Evolutionary conservation across 768 basidiomycete genomes (phyloP).

Genomic region (Russula brevipes): DNA sequence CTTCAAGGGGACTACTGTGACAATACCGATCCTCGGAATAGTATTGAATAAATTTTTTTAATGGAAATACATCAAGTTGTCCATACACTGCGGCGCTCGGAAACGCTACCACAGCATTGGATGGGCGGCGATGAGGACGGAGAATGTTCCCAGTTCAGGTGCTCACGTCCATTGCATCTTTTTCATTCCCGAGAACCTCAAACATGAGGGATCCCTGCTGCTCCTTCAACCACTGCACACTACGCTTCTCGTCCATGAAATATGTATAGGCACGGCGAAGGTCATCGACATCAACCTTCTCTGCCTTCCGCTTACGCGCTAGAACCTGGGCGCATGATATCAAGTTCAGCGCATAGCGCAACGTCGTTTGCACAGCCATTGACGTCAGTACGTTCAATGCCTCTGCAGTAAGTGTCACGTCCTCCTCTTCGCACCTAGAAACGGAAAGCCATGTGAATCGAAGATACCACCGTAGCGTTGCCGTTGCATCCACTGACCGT

Average conservation of each 20-base stretch:
- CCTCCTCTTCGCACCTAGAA: slow-evolving; percentile 86
- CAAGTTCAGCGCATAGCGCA: slow-evolving; percentile 91
- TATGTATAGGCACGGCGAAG: slow-evolving; percentile 78
- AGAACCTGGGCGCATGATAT: slow-evolving; percentile 90
- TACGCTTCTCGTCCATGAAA: slow-evolving; percentile 91
- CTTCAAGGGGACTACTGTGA: not conserved
- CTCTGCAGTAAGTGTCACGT: slow-evolving; percentile 71
- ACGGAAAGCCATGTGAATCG: not conserved
- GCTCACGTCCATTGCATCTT: slow-evolving; percentile 37
- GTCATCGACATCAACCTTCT: slow-evolving; percentile 80
- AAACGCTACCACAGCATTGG: not conserved
- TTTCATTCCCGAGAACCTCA: slow-evolving; percentile 52
- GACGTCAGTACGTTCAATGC: slow-evolving; percentile 77
- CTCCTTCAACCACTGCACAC: slow-evolving; percentile 87
- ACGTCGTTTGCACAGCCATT: slow-evolving; percentile 85
- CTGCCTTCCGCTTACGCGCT: slow-evolving; percentile 75
- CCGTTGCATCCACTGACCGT: slow-evolving; percentile 44
- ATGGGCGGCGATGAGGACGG: not conserved
- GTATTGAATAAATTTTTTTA: not conserved
- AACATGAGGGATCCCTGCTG: slow-evolving; percentile 71
- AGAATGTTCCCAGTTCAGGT: slow-evolving; percentile 18
- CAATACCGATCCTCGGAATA: not conserved
- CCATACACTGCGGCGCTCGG: not conserved
- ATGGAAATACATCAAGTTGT: not conserved
- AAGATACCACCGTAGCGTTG: not conserved